Percentiles rank a stretch among this genome's conserved stretches.
phyloP scores from a whole-genome alignment of 129 eudicot genomes.

The Centaurea solstitialis region DNA sequence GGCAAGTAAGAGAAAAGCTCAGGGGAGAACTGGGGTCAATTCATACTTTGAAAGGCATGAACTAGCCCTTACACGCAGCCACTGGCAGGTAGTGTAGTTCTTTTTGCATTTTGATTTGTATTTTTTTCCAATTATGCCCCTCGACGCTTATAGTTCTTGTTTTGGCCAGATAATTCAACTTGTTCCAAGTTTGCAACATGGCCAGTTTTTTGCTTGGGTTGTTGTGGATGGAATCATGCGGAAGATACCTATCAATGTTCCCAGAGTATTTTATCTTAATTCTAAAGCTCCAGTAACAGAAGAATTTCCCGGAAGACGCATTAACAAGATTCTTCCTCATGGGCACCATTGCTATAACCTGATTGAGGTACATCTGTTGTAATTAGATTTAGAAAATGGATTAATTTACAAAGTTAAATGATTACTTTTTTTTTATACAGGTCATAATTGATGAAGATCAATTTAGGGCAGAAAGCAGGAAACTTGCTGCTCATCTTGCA shows the following conservation, averaged over 20 bases:
- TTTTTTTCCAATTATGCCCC: background rate
- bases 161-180: slow-evolving; percentile 81
- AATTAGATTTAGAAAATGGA: background rate
- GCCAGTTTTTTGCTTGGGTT: slow-evolving; percentile 86
- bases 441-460: slow-evolving; percentile 84
- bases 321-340: slow-evolving; percentile 93
- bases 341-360: slow-evolving; percentile 78
- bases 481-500: slow-evolving; percentile 91
- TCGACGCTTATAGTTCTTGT: background rate
- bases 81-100: slow-evolving; percentile 86
- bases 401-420: background rate
- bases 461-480: slow-evolving; percentile 77
- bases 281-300: slow-evolving; percentile 95
- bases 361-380: slow-evolving; percentile 71
- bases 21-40: slow-evolving; percentile 73
- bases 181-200: slow-evolving; percentile 64
- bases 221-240: slow-evolving; percentile 83
- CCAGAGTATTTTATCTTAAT: slow-evolving; percentile 92
- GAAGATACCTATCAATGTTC: slow-evolving; percentile 74
- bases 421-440: slow-evolving; percentile 27
- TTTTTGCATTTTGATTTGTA: slow-evolving; percentile 7
- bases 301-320: slow-evolving; percentile 96
- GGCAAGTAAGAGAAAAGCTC: slow-evolving; percentile 41
- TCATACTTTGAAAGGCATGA: slow-evolving; percentile 82
- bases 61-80: slow-evolving; percentile 56